Evolutionary conservation across 2,329 filamentous ascomycete genomes (phyloP).

Genomic region (Cadophora gregata): DNA sequence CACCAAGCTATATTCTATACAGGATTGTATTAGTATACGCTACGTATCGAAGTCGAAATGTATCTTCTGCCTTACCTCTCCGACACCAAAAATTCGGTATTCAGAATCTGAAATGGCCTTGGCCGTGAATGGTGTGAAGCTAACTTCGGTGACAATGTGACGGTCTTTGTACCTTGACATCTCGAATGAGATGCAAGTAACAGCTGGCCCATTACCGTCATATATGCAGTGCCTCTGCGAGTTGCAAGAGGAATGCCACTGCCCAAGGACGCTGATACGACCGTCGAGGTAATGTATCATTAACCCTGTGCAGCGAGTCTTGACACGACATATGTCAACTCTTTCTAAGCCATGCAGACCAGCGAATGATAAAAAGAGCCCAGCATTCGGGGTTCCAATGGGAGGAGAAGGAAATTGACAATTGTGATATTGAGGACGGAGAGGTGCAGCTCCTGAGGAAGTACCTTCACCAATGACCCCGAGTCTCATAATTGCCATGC

Average conservation of each 20-base stretch:
- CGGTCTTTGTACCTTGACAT: constrained; percentile 8
- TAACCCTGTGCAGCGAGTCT: constrained; percentile 22
- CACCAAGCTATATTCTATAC: constrained; percentile 22
- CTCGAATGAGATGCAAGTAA: constrained; percentile 14
- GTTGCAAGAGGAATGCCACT: constrained; percentile 22
- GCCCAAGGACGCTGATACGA: constrained; percentile 20
- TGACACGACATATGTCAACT: constrained; percentile 22
- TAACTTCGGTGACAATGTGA: constrained; percentile 22
- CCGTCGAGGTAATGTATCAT: constrained; percentile 20
- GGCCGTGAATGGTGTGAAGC: not conserved
- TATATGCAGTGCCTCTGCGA: constrained; percentile 23
- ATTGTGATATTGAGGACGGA: constrained; percentile 20
- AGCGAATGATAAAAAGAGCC: constrained; percentile 26
- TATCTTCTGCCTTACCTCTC: not conserved
- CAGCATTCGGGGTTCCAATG: constrained; percentile 15
- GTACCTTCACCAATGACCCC: not conserved
- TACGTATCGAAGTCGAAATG: not conserved
- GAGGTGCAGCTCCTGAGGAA: not conserved
- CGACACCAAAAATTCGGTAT: not conserved
- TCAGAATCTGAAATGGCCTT: not conserved
- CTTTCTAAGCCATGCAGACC: constrained; percentile 20
- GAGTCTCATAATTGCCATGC: constrained; percentile 7
- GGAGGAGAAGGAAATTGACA: constrained; percentile 19
- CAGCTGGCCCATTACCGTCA: not conserved
- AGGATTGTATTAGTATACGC: constrained; percentile 12